These are phyloP conservation scores for Dendrobium nobile DNA, from an alignment of 106 monocot species.

Conservation along the genomic window DNA sequence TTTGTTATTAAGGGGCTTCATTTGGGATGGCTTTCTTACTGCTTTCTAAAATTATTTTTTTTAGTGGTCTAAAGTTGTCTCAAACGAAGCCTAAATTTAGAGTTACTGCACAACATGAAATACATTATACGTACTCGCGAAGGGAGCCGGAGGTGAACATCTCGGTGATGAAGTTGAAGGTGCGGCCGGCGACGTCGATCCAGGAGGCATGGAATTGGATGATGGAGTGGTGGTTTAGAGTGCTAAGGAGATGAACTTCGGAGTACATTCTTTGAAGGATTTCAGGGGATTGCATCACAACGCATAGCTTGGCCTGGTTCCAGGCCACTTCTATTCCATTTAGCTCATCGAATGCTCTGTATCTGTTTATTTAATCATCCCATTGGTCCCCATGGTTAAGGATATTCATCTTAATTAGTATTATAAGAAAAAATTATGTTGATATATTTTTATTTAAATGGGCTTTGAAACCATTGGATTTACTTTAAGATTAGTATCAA, in stretches of 20 bases:
- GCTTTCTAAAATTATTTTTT: too few species aligned
- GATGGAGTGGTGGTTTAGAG: slow-evolving; percentile 66
- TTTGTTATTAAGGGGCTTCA: too few species aligned
- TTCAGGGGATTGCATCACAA: slow-evolving; percentile 68
- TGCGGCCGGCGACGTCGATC: slow-evolving; percentile 48
- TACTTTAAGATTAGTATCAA: too few species aligned
- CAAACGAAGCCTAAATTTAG: background rate
- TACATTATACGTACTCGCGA: slow-evolving; percentile 37
- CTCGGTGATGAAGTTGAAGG: slow-evolving; percentile 99
- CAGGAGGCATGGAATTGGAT: slow-evolving; percentile 80
- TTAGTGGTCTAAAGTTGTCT: too few species aligned
- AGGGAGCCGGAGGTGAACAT: slow-evolving; percentile 98
- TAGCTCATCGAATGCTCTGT: slow-evolving; percentile 87
- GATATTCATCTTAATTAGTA: background rate
- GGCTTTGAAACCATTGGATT: too few species aligned
- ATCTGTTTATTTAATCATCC: slow-evolving; percentile 21
- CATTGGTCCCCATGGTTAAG: slow-evolving; percentile 17
- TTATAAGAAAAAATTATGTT: too few species aligned
- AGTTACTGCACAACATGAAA: background rate
- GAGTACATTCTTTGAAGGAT: slow-evolving; percentile 79
- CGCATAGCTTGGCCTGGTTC: slow-evolving; percentile 77
- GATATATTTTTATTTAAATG: too few species aligned
- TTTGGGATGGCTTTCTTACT: too few species aligned
- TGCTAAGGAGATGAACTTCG: slow-evolving; percentile 84
- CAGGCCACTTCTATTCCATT: slow-evolving; percentile 87